phyloP scores from a whole-genome alignment of 2,329 filamentous ascomycete genomes.

The Diplodia mutila region DNA sequence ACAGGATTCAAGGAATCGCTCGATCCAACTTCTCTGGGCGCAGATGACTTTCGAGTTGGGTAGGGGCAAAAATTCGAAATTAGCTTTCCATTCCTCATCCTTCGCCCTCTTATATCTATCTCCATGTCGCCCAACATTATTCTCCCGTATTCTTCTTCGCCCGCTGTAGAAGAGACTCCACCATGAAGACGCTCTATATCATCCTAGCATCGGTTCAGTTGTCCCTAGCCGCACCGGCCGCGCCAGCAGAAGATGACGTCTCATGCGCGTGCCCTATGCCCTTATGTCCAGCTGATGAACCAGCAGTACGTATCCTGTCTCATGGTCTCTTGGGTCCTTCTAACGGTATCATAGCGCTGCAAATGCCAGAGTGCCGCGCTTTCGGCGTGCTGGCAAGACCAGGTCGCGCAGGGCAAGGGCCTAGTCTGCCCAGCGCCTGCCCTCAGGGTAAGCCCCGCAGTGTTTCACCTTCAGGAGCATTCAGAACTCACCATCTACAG shows the following conservation, averaged over 20 bases:
- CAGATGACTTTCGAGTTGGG: slow-evolving; percentile 9
- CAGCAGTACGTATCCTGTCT: background rate
- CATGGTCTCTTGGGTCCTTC: background rate
- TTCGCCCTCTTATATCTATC: background rate
- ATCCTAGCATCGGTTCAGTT: background rate
- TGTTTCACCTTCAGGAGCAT: background rate
- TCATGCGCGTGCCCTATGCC: slow-evolving; percentile 10
- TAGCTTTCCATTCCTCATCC: slow-evolving; percentile 19
- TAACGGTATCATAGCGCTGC: slow-evolving; percentile 6
- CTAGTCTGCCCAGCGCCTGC: background rate
- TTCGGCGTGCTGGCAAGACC: background rate
- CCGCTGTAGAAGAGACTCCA: background rate
- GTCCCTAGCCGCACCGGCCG: slow-evolving; percentile 2
- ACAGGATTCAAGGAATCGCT: slow-evolving; percentile 3
- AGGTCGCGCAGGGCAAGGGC: background rate
- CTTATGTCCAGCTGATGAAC: background rate
- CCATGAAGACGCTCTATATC: slow-evolving; percentile 10
- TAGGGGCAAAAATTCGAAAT: slow-evolving; percentile 14
- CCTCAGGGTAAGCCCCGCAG: background rate
- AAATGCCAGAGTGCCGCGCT: slow-evolving; percentile 1
- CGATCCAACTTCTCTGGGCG: background rate
- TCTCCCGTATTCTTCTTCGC: background rate
- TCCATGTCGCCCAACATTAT: background rate
- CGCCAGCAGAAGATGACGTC: background rate
- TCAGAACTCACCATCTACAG: background rate